Percentiles rank a stretch among this genome's conserved stretches.
Conservation (phyloP, 1,284 basidiomycete genomes). For the Entoloma clypeatum region DNA sequence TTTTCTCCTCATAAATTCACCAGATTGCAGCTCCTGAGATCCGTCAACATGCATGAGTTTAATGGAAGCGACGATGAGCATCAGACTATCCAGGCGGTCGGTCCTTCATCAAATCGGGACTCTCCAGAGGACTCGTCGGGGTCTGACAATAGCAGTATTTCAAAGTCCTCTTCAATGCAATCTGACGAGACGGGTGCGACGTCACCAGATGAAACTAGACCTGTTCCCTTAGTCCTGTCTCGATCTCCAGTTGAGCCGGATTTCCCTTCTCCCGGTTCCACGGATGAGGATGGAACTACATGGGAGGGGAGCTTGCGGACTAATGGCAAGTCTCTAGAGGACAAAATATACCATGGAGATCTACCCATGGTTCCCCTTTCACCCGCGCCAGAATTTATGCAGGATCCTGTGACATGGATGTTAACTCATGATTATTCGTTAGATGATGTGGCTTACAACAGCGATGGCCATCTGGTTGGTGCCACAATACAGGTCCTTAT, state of each 20-base stretch:
- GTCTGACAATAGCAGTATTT: constrained; percentile 39
- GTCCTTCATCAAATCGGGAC: constrained; percentile 26
- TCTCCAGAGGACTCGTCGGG: constrained; percentile 34
- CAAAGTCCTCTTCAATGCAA: constrained; percentile 38
- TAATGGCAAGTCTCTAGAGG: constrained; percentile 42
- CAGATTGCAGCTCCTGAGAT: constrained; percentile 30
- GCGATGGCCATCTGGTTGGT: constrained; percentile 86
- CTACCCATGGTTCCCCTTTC: constrained; percentile 48
- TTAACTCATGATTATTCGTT: constrained; percentile 68
- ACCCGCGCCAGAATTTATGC: constrained; percentile 34
- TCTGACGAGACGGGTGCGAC: constrained; percentile 48
- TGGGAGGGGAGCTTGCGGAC: constrained; percentile 48
- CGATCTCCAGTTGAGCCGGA: constrained; percentile 36
- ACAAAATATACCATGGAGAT: constrained; percentile 52
- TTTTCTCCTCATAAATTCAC: constrained; percentile 48
- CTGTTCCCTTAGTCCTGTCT: constrained; percentile 28
- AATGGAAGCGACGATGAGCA: constrained; percentile 48
- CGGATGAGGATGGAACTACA: constrained; percentile 51
- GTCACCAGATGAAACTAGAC: constrained; percentile 41
- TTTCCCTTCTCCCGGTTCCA: constrained; percentile 48
- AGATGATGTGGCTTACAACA: constrained; percentile 87
- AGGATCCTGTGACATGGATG: constrained; percentile 52
- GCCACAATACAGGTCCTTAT: constrained; percentile 87
- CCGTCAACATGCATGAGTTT: constrained; percentile 30
- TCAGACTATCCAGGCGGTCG: constrained; percentile 48